phyloP scores from a whole-genome alignment of 176 grass and related monocot genomes.

The Carex pumila region DNA sequence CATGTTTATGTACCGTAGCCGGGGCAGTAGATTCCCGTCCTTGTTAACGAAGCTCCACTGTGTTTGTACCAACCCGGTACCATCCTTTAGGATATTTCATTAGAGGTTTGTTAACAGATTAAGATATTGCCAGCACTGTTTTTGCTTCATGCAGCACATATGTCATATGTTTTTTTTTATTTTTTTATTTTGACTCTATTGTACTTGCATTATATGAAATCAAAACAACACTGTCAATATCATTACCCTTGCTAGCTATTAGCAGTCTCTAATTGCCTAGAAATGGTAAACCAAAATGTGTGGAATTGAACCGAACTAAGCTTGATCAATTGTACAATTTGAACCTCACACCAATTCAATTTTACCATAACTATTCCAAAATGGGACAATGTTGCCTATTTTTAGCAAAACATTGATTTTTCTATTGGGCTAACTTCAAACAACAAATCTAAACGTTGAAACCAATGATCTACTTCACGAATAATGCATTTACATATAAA shows the following conservation, averaged over 20 bases:
- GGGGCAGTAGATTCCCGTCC: slow-evolving; percentile 67
- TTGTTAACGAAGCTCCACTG: slow-evolving; percentile 91
- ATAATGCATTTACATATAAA: no score
- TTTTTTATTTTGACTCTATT: no score
- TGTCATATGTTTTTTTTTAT: no score
- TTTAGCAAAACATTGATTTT: no score
- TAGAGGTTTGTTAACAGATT: neutral
- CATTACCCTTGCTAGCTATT: neutral
- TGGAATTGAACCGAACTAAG: neutral
- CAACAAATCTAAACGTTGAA: no score
- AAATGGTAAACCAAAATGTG: neutral
- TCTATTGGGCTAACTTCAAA: no score
- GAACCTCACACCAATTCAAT: neutral
- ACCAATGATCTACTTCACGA: no score
- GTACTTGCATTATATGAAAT: no score
- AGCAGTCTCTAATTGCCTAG: neutral
- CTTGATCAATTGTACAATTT: neutral
- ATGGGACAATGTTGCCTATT: neutral
- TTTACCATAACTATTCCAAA: neutral
- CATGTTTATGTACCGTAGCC: slow-evolving; percentile 79
- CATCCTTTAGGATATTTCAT: no score
- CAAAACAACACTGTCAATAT: no score
- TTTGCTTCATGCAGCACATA: no score
- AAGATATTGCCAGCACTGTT: no score
- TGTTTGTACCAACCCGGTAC: slow-evolving; percentile 46